Conservation (phyloP, 257 asterid species). For the Solanum gandarillasii region DNA sequence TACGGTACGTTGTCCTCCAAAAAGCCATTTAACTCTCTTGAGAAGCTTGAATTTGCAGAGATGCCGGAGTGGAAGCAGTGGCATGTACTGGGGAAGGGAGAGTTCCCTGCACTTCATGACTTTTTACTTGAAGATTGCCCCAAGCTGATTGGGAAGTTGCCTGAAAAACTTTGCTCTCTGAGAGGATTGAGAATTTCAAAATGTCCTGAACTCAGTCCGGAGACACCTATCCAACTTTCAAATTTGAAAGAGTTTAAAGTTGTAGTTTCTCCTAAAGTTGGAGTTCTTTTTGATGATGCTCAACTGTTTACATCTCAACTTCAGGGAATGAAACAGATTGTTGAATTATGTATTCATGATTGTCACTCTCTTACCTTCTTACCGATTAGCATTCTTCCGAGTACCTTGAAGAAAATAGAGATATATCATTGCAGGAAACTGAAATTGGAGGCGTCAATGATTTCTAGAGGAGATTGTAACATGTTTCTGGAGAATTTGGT, state of each 20-base stretch:
- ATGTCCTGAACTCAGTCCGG: background rate
- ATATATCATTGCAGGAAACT: fast-evolving
- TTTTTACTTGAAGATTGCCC: background rate
- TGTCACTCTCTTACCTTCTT: too few species aligned
- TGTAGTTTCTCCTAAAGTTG: too few species aligned
- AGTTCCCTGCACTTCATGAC: background rate
- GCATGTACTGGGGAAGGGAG: background rate
- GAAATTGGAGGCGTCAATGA: too few species aligned
- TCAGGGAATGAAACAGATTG: background rate
- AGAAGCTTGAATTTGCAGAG: background rate
- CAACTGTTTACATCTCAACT: too few species aligned
- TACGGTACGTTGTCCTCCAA: background rate
- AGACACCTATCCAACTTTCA: too few species aligned
- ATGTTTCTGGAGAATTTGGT: too few species aligned
- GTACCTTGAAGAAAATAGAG: background rate
- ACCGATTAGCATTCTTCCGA: background rate
- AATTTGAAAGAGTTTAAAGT: too few species aligned
- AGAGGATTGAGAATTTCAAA: background rate
- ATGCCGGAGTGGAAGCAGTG: background rate
- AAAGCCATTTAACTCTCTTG: background rate
- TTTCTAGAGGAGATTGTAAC: too few species aligned
- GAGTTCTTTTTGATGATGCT: too few species aligned
- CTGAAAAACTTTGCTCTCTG: background rate
- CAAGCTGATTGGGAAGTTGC: background rate
- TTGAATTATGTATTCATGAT: background rate